A percentile compares a stretch with the other conserved stretches of the same genome.
Conservation (phyloP, 345 rosid genomes). For the Durio zibethinus region DNA sequence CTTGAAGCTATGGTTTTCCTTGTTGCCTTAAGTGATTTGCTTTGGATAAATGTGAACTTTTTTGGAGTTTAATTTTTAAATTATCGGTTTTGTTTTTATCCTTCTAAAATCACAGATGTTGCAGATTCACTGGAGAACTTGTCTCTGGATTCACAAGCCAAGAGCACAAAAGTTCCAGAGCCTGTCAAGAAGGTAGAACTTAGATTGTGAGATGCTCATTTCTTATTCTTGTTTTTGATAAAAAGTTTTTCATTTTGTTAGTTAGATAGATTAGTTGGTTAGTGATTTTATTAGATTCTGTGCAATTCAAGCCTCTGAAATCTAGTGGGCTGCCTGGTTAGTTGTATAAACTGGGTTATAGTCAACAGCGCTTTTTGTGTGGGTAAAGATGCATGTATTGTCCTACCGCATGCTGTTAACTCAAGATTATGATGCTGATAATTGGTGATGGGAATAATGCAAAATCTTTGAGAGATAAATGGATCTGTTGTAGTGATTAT, state of each 20-base stretch:
- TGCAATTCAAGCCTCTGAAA: neutral
- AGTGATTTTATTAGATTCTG: neutral
- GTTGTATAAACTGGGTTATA: neutral
- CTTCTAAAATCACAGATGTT: constrained; percentile 42
- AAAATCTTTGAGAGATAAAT: neutral
- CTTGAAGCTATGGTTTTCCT: constrained; percentile 4
- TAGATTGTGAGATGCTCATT: neutral
- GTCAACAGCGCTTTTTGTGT: neutral
- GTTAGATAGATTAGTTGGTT: neutral
- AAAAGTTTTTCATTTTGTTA: neutral
- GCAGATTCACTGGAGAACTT: constrained; percentile 58
- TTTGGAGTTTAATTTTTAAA: neutral
- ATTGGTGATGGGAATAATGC: neutral
- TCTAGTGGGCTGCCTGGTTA: neutral
- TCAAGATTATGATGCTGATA: neutral
- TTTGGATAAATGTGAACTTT: neutral
- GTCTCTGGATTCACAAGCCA: constrained; percentile 51
- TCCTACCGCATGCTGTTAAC: neutral
- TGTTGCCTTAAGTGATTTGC: neutral
- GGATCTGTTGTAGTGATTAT: neutral
- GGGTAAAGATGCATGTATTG: neutral
- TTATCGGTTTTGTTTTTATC: neutral
- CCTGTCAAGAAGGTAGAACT: constrained; percentile 40
- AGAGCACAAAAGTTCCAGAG: constrained; percentile 33
- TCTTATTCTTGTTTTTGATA: neutral